A percentile compares a stretch with the other conserved stretches of the same genome.
Conservation (phyloP, 78 protist genomes). For the Planoprotostelium fungivorum region DNA sequence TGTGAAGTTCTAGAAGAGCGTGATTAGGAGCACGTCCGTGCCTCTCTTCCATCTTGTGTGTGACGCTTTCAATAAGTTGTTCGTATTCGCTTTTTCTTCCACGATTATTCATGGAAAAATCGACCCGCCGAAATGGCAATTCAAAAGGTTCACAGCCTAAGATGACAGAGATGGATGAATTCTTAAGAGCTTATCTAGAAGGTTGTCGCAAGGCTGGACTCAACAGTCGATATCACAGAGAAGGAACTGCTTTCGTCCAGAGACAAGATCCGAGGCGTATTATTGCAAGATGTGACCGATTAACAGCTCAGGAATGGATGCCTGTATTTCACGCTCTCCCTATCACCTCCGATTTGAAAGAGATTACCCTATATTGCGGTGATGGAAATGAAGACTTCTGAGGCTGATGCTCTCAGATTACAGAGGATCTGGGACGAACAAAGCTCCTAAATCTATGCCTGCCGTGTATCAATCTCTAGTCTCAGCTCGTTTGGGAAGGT, state of each 20-base stretch:
- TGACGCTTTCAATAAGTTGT: too few relatives aligned
- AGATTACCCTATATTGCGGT: background rate
- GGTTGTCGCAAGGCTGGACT: background rate
- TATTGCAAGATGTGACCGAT: background rate
- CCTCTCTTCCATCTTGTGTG: too few relatives aligned
- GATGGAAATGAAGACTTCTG: background rate
- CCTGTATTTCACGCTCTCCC: background rate
- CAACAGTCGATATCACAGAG: background rate
- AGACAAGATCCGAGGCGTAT: background rate
- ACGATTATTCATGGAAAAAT: too few relatives aligned
- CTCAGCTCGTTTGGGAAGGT: background rate
- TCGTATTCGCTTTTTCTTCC: too few relatives aligned
- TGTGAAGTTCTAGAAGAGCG: too few relatives aligned
- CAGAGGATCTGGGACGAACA: background rate
- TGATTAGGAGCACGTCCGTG: too few relatives aligned
- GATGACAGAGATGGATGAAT: too few relatives aligned
- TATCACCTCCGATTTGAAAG: background rate
- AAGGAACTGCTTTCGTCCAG: background rate
- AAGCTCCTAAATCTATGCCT: background rate
- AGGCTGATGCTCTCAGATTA: background rate
- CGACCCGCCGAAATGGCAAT: too few relatives aligned
- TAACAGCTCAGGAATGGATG: background rate
- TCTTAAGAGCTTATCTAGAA: background rate
- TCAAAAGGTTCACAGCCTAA: too few relatives aligned
- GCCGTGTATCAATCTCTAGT: background rate